Evolutionary conservation across 495 filamentous ascomycete species (phyloP), one percentile per base, ranked within the genome.

Genomic region (Annulohypoxylon stygium): DNA sequence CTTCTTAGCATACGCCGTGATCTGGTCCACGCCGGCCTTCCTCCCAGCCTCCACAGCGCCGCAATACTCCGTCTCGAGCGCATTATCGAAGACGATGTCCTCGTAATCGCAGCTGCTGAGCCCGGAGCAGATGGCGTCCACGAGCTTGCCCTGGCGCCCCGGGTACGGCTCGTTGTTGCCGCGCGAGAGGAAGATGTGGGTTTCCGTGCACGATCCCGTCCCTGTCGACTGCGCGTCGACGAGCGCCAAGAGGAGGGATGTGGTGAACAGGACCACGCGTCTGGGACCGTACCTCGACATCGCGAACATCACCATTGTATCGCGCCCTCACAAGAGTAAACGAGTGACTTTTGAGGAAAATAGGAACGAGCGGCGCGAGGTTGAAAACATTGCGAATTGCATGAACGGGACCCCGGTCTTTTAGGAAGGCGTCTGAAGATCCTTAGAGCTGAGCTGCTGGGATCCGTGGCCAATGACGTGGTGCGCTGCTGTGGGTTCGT

Each of bases 121-220:
- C 10, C 72, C 69, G 58, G 62, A 53, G 48, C 69, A 73, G 23
- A 79, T 76, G 14, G 72, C 66, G 5, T 33, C 33, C 8, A 76
- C 73, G 12, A 77, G 64, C 37, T 65, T 69, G 23, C 64, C 61
- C 51, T 78, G 73, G 0, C 75, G 77, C 0, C 77, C 77, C 2
- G 75, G 77, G 26, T 79, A 79, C 18, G 73, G 69, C 73, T 79
- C 77, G 58, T 76, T 76, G 41, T 74, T 71, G 11, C 77, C 77
- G 0, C 74, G 75, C 3, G 75, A 69, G 7, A 79, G 64, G 58
- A 79, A 76, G 60, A 79, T 65, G 70, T 79, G 77, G 9, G 73
- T 65, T 34, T 67, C 68, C 7, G 69, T 58, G 70, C 77, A 79
- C 36, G 68, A 34, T 33, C n/a, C 66, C 11, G 20, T 18, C 9